Evolutionary conservation across 768 basidiomycete species (phyloP), one percentile per base, ranked within the genome.

Genomic region (Pulveroboletus ravenelii): DNA sequence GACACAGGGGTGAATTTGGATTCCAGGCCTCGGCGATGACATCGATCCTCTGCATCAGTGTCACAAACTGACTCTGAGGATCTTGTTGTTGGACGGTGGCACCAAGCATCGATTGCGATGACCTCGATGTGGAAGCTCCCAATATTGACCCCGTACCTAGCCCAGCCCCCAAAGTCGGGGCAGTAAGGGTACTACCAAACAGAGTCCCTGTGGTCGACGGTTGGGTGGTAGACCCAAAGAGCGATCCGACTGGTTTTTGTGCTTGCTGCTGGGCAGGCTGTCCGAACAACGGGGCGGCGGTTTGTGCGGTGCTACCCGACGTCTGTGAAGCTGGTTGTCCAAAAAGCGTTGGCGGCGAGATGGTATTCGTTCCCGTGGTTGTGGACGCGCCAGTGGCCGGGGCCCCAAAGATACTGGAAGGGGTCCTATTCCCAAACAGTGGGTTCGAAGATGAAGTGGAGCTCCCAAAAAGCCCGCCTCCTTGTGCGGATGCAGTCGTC

Each of bases 21-120:
- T 85, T 81, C 89, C 89, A 93, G 4, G 87, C 83, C 34, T 76
- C 72, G 6, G 80, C 75, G 47, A 91, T 76, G 0, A 62, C 72
- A 61, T 88, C 82, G 20, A 92, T 82, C 50, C 78, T 76, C 47
- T 82, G 78, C 10, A 70, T 65, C 20, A 88, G 60, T 35, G 72
- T 75, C 3, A 67, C 55, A 50, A 79, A 83, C 55, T 89, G 82
- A 12, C 72, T 70, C 51, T 82, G 81, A 7, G 82, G 74, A 66
- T 85, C 82, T n/a, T 74, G 74, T 52, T 81, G 78, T 44, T 76
- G 74, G 56, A 75, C 74, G 32, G 67, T 65, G 3, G 72, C 53
- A 6, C 59, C 56, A 48, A 69, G 63, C 14, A 66, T 61, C 5
- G 71, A 66, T 43, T 72, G 69, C 7, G 79, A 74, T 25, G 56